A percentile compares a stretch with the other conserved stretches of the same genome.
Evolutionary conservation across 2,329 filamentous ascomycete species (phyloP).

Genomic region (Diaporthe vaccinii): DNA sequence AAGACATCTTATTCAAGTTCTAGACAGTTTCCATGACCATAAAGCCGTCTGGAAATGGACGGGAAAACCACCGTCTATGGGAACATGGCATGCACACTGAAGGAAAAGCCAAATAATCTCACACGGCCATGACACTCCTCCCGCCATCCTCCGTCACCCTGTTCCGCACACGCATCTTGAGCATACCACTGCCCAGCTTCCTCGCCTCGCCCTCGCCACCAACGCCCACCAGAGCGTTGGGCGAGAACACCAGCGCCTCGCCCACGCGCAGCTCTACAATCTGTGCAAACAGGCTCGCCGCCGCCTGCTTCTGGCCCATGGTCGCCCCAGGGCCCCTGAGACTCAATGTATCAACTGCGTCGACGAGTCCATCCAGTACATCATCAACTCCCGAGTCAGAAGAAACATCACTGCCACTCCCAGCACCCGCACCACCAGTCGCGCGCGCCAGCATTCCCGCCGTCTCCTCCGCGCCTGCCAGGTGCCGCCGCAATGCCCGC

Average conservation of each 20-base stretch:
- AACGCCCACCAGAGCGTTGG: constrained; percentile 56
- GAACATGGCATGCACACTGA: background rate
- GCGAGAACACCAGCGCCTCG: constrained; percentile 62
- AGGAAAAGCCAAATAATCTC: constrained; percentile 33
- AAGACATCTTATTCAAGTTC: background rate
- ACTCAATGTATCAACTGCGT: constrained; percentile 33
- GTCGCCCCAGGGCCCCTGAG: constrained; percentile 32
- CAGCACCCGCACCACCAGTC: constrained; percentile 1
- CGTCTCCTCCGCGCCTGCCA: constrained; percentile 48
- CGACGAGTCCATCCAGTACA: constrained; percentile 4
- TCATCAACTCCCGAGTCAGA: constrained; percentile 20
- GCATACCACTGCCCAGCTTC: constrained; percentile 53
- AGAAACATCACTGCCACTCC: background rate
- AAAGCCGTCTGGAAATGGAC: background rate
- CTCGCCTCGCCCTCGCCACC: constrained; percentile 39
- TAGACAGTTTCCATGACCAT: background rate
- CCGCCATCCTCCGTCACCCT: constrained; percentile 62
- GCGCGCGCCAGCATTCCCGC: constrained; percentile 43
- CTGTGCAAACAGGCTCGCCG: constrained; percentile 54
- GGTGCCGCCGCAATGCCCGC: constrained; percentile 46
- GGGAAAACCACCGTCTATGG: too few species aligned
- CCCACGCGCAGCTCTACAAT: constrained; percentile 60
- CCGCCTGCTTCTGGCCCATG: constrained; percentile 42
- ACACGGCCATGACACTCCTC: constrained; percentile 58
- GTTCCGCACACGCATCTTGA: constrained; percentile 57